Percentiles rank a stretch among this genome's conserved stretches.
phyloP scores from a whole-genome alignment of 2,329 filamentous ascomycete genomes.

The Clathrospora elynae region DNA sequence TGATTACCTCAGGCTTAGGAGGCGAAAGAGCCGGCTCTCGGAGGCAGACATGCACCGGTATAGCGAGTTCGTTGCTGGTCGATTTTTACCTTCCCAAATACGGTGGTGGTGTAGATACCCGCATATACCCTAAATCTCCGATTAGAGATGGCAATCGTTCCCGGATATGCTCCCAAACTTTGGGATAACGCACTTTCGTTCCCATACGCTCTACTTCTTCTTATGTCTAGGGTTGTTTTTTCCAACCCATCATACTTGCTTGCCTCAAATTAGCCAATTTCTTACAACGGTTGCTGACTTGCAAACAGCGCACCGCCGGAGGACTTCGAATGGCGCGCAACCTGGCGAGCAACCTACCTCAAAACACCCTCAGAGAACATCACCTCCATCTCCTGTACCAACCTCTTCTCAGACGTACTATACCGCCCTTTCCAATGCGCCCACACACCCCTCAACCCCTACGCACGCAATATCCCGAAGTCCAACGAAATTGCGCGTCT shows the following conservation, averaged over 20 bases:
- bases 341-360: slow-evolving; percentile 82
- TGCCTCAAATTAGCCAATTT: neutral
- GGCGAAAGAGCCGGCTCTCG: too few relatives aligned
- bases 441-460: slow-evolving; percentile 70
- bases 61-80: too few relatives aligned
- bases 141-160: too few relatives aligned
- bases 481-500: slow-evolving; percentile 75
- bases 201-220: too few relatives aligned
- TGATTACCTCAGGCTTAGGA: too few relatives aligned
- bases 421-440: slow-evolving; percentile 91
- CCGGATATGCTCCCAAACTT: too few relatives aligned
- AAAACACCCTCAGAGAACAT: slow-evolving; percentile 60
- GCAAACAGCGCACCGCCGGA: slow-evolving; percentile 50
- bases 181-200: too few relatives aligned
- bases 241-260: neutral
- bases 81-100: too few relatives aligned
- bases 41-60: too few relatives aligned
- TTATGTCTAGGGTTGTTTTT: too few relatives aligned
- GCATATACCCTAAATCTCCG: too few relatives aligned
- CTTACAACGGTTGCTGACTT: slow-evolving; percentile 6
- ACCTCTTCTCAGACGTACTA: slow-evolving; percentile 86
- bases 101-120: too few relatives aligned
- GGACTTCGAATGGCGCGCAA: slow-evolving; percentile 72
- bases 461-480: slow-evolving; percentile 71
- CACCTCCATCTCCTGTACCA: slow-evolving; percentile 70